phyloP scores from a whole-genome alignment of 2,329 filamentous ascomycete genomes.

The Phaeosphaeria sp. region DNA sequence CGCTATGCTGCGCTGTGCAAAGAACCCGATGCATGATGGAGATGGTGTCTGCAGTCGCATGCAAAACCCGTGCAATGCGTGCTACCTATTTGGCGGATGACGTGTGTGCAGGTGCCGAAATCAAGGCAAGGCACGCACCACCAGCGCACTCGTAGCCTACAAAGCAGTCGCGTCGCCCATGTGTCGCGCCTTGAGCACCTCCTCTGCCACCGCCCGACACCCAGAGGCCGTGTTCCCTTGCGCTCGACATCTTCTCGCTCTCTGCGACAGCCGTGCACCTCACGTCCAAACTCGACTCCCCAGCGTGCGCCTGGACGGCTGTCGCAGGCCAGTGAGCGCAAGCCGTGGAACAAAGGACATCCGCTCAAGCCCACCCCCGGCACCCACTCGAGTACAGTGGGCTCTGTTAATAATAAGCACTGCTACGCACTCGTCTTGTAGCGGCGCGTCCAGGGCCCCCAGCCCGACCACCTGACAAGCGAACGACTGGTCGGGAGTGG shows the following conservation, averaged over 20 bases:
- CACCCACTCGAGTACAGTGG: conserved; percentile 38
- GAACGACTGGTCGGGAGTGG: conserved; percentile 48
- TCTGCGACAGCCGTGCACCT: conserved; percentile 33
- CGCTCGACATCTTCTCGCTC: conserved; percentile 33
- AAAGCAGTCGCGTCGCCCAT: conserved; percentile 39
- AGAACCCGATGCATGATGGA: not conserved
- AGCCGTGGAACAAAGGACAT: conserved; percentile 45
- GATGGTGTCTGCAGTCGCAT: not conserved
- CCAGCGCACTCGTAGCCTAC: conserved; percentile 38
- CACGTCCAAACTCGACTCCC: conserved; percentile 31
- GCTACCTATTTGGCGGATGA: conserved; percentile 21
- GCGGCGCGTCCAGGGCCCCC: conserved; percentile 44
- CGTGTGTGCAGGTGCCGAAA: conserved; percentile 34
- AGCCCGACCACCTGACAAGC: conserved; percentile 42
- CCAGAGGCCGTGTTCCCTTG: conserved; percentile 49
- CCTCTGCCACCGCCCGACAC: conserved; percentile 42
- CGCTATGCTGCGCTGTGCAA: not conserved
- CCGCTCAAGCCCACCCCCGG: conserved; percentile 36
- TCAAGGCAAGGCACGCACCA: conserved; percentile 40
- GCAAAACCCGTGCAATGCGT: not conserved
- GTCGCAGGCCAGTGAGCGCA: conserved; percentile 42
- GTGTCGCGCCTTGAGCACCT: conserved; percentile 37
- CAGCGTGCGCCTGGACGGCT: conserved; percentile 27
- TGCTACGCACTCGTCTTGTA: conserved; percentile 28
- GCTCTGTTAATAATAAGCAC: conserved; percentile 38